Evolutionary conservation across 108 stramenopile species (phyloP).

Genomic region (Mayamaea pseudoterrestris): DNA sequence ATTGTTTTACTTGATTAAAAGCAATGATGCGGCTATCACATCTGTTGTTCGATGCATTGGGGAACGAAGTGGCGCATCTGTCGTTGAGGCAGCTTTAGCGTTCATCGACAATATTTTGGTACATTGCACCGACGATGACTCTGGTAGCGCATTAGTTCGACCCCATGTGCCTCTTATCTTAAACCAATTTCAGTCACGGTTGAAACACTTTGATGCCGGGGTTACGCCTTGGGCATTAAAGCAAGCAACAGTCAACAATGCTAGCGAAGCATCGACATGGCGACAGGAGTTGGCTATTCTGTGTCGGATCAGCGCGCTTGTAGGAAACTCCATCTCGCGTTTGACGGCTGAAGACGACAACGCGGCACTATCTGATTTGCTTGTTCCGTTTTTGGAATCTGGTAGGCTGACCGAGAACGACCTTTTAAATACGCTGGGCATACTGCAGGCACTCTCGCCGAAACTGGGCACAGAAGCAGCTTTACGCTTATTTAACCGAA

Average conservation of each 20-base stretch:
- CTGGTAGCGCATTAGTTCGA: too few species aligned
- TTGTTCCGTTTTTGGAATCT: slow-evolving; percentile 55
- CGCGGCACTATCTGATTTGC: slow-evolving; percentile 8
- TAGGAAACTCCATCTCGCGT: slow-evolving; percentile 10
- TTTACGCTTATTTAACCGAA: slow-evolving; percentile 18
- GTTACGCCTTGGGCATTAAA: too few species aligned
- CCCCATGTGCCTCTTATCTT: too few species aligned
- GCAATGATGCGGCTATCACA: slow-evolving; percentile 27
- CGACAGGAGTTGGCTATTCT: slow-evolving; percentile 47
- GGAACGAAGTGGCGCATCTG: slow-evolving; percentile 27
- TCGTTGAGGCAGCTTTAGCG: slow-evolving; percentile 33
- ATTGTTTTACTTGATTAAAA: slow-evolving; percentile 30
- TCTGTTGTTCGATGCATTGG: slow-evolving; percentile 54
- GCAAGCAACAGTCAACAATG: too few species aligned
- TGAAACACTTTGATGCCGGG: too few species aligned
- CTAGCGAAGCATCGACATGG: too few species aligned
- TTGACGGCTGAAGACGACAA: background rate
- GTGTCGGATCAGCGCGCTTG: slow-evolving; percentile 53
- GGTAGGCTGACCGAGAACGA: slow-evolving; percentile 25
- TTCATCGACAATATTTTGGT: slow-evolving; percentile 62
- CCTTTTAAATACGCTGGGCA: slow-evolving; percentile 52
- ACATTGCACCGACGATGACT: too few species aligned
- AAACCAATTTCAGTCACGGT: too few species aligned
- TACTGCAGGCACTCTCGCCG: slow-evolving; percentile 35
- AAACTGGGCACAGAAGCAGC: slow-evolving; percentile 27